Evolutionary conservation across 1,139 yeast genomes (phyloP), one percentile per base, ranked within the genome.

Genomic region (Sugiyamaella japonica): DNA sequence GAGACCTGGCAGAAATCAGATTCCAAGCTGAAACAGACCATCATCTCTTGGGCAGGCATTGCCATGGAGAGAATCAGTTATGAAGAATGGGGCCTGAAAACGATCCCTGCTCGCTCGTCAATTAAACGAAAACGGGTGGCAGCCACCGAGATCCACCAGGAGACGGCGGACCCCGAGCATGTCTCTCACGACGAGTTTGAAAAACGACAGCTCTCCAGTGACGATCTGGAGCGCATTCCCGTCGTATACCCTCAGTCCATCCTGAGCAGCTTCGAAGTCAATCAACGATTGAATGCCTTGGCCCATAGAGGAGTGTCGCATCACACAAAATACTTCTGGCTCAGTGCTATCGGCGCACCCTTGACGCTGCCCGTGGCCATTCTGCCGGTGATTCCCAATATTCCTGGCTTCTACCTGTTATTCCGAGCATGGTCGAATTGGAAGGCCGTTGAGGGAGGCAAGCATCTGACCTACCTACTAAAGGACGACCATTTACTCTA

Each of bases 331-430:
- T 74, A 73, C 56, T 70, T 80, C 61, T 47, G 76, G 15, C 62
- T 75, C 41, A 83, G 89, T 62, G 78, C 81, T 0, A 61, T 85
- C 31, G 84, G 85, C 1, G 72, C 93, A 2, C 98, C 98, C 1
- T 61, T 91, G 45, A 83, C 95, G 0, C 66, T 89, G 7, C 99
- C 99, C 1, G 70, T 90, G 53, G 90, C 89, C 0, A 66, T 90
- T 46, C 66, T 93, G 0, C 99, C 99, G 0, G 77, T 91, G n/a
- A 69, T 91, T 1, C 99, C 99, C 16, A 93, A 93, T 63, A 81
- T 93, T n/a, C 99, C 99, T 0, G 97, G 97, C 0, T 86, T 93
- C 64, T 93, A 90, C 66, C 71, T 91, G 45, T 76, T 87, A 5
- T 93, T 86, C 70, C 77, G 99, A 60, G 77, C 87, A 16, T 93